Conservation (phyloP, 108 stramenopile genomes). For the Nannochloropsis gaditana region DNA sequence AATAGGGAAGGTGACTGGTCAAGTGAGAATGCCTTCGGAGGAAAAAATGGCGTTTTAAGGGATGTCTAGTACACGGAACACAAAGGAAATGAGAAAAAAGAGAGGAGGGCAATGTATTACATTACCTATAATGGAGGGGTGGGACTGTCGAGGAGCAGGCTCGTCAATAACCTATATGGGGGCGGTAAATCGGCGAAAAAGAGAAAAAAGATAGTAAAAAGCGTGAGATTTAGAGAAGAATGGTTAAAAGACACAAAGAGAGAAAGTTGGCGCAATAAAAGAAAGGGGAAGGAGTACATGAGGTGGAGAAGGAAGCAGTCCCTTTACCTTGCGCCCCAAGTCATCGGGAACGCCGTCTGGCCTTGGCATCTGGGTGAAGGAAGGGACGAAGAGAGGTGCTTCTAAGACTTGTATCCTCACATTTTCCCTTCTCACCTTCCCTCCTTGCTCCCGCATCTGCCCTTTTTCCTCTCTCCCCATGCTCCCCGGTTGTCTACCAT, state of each 20-base stretch:
- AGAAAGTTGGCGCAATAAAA: neutral
- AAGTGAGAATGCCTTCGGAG: too few species aligned
- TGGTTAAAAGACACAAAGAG: neutral
- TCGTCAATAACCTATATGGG: conserved; percentile 60
- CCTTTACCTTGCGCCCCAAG: neutral
- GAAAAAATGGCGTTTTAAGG: neutral
- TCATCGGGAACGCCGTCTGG: conserved; percentile 50
- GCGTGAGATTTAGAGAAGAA: too few species aligned
- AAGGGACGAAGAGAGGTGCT: neutral
- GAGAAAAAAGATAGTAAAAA: neutral
- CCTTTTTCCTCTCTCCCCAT: neutral
- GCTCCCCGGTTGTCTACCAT: neutral
- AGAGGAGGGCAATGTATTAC: neutral
- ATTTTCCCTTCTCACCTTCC: too few species aligned
- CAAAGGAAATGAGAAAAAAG: neutral
- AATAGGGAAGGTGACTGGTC: conserved; percentile 45
- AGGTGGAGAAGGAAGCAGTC: neutral
- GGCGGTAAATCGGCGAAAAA: neutral
- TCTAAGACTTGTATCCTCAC: too few species aligned
- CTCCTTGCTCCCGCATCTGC: neutral
- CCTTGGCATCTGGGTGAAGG: conserved; percentile 53
- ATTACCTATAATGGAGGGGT: conserved; percentile 61
- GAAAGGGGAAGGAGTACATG: neutral
- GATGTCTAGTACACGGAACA: neutral
- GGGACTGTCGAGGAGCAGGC: conserved; percentile 63